These are phyloP conservation scores for Cercospora sojina DNA, from an alignment of 2,329 filamentous ascomycete genomes.

Conservation along the genomic window DNA sequence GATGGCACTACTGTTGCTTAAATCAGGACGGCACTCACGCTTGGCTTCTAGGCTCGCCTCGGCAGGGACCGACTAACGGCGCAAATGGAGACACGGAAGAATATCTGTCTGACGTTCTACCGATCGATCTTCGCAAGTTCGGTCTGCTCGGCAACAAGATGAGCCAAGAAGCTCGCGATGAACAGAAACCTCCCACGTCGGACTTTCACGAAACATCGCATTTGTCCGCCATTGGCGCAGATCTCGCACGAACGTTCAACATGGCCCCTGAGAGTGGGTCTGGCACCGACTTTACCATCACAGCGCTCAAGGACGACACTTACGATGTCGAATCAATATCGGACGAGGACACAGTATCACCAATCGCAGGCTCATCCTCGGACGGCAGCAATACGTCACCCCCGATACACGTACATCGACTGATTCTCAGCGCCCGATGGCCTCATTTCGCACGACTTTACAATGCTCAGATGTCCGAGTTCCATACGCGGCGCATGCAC, in stretches of 20 bases:
- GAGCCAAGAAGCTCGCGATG: conserved; percentile 39
- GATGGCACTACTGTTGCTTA: conserved; percentile 98
- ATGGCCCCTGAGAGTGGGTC: conserved; percentile 79
- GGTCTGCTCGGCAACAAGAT: conserved; percentile 80
- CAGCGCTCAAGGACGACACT: conserved; percentile 72
- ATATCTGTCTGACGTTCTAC: conserved; percentile 90
- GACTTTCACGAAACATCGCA: conserved; percentile 55
- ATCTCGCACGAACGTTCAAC: conserved; percentile 85
- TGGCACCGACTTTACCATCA: conserved; percentile 87
- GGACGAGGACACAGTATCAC: conserved; percentile 50
- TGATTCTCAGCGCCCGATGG: conserved; percentile 94
- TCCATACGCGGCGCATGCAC: conserved; percentile 95
- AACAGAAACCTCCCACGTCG: conserved; percentile 50
- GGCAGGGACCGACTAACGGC: conserved; percentile 68
- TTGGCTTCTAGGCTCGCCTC: conserved; percentile 91
- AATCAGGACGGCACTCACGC: conserved; percentile 94
- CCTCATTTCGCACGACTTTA: conserved; percentile 93
- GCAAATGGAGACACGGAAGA: conserved; percentile 72
- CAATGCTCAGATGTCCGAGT: conserved; percentile 93
- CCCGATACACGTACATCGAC: conserved; percentile 90
- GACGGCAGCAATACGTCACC: conserved; percentile 58
- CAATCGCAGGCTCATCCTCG: conserved; percentile 19
- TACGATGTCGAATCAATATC: conserved; percentile 59
- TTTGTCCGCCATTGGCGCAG: conserved; percentile 70
- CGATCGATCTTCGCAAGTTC: conserved; percentile 87